These are phyloP conservation scores for Backusella liffmaniae DNA, from an alignment of 192 early-diverging fungal genomes.

Conservation along the genomic window DNA sequence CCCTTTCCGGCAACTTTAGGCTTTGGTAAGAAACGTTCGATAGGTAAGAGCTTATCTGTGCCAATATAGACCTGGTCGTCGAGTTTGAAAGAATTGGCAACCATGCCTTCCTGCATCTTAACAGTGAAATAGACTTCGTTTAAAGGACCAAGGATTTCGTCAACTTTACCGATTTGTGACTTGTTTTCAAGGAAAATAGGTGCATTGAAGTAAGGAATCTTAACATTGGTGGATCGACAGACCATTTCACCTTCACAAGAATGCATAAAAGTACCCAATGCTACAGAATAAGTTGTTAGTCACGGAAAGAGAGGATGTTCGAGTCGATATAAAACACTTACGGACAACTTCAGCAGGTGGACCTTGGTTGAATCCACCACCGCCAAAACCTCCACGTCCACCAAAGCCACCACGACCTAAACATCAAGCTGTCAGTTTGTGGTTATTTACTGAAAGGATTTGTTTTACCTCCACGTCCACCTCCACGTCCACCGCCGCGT, in stretches of 20 bases:
- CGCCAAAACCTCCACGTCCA: conserved; percentile 18
- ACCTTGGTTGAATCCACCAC: conserved; percentile 28
- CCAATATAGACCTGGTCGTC: conserved; percentile 94
- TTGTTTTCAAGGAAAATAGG: conserved; percentile 98
- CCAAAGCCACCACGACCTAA: conserved; percentile 5
- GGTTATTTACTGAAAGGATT: neutral
- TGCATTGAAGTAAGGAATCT: conserved; percentile 99
- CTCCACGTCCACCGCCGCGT: conserved; percentile 20
- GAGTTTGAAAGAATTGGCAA: conserved; percentile 87
- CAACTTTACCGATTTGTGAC: conserved; percentile 98
- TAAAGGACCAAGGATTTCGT: conserved; percentile 97
- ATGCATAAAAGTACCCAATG: conserved; percentile 90
- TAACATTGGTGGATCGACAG: conserved; percentile 81
- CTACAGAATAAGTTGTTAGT: conserved; percentile 36
- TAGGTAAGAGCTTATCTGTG: conserved; percentile 89
- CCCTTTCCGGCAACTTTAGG: conserved; percentile 69
- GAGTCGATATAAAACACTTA: conserved; percentile 22
- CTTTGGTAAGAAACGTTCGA: conserved; percentile 97
- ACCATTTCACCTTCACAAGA: conserved; percentile 98
- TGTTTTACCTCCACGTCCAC: conserved; percentile 13
- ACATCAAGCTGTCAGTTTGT: neutral
- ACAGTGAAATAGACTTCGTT: conserved; percentile 98
- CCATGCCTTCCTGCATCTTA: conserved; percentile 91
- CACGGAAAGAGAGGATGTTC: neutral
- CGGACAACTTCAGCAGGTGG: conserved; percentile 38